Evolutionary conservation across 2,329 filamentous ascomycete species (phyloP).

Genomic region (Colletotrichum chlorophyti): DNA sequence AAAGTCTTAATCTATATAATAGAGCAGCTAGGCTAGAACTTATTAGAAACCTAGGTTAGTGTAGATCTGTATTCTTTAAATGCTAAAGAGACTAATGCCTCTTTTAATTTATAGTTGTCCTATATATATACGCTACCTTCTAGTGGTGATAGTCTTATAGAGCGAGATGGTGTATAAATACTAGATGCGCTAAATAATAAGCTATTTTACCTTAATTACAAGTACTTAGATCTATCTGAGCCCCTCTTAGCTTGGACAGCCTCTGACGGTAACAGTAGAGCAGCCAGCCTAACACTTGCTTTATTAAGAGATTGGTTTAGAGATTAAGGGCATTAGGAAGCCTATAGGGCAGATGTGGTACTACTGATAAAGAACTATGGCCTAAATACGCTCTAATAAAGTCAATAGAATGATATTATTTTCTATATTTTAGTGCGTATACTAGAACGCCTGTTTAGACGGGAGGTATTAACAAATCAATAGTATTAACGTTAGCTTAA

Average conservation of each 20-base stretch:
- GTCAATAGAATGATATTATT: background rate
- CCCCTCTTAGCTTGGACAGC: background rate
- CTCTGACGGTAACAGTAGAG: background rate
- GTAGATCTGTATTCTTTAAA: background rate
- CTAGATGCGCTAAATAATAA: background rate
- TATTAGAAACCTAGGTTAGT: background rate
- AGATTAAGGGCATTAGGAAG: background rate
- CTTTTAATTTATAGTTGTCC: background rate
- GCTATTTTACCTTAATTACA: background rate
- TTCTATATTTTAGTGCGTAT: background rate
- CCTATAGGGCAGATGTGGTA: background rate
- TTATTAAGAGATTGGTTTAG: background rate
- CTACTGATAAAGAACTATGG: background rate
- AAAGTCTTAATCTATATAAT: background rate
- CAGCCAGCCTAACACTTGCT: background rate
- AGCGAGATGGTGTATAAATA: background rate
- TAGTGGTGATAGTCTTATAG: background rate
- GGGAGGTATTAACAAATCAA: background rate
- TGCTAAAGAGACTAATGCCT: background rate
- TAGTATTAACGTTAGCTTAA: background rate
- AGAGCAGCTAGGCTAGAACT: background rate
- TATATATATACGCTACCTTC: background rate
- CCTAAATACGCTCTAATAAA: background rate
- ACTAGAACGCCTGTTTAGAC: background rate
- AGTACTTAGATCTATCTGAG: background rate